Conservation (phyloP, 495 filamentous ascomycete species). For the Daldinia childiae region DNA sequence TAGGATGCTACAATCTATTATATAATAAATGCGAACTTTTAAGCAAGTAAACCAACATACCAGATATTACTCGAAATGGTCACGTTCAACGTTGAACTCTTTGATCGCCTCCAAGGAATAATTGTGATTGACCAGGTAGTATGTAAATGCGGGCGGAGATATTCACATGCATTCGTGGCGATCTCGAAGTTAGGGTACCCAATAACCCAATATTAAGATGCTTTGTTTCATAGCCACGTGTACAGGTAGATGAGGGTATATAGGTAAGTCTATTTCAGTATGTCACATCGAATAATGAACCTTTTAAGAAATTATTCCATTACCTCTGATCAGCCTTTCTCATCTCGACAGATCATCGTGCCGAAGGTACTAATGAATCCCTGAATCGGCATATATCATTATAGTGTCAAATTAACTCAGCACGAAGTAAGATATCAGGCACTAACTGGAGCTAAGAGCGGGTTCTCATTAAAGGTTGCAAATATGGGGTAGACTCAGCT, state of each 20-base stretch:
- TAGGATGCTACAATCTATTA: neutral
- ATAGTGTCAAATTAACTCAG: slow-evolving; percentile 16
- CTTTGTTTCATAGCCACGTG: slow-evolving; percentile 42
- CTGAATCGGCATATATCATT: slow-evolving; percentile 23
- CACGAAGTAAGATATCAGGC: slow-evolving; percentile 5
- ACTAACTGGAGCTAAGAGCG: slow-evolving; percentile 7
- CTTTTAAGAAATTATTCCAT: neutral
- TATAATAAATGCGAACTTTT: neutral
- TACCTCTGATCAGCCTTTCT: neutral
- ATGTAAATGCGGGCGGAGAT: slow-evolving; percentile 16
- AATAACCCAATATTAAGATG: slow-evolving; percentile 13
- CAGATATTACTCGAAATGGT: neutral
- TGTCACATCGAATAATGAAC: slow-evolving; percentile 15
- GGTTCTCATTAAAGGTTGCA: slow-evolving; percentile 19
- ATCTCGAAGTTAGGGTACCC: slow-evolving; percentile 5
- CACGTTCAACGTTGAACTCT: neutral
- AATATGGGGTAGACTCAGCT: neutral
- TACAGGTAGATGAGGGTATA: slow-evolving; percentile 26
- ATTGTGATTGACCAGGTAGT: neutral
- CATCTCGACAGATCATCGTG: slow-evolving; percentile 25
- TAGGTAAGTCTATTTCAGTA: neutral
- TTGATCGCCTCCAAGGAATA: slow-evolving; percentile 6
- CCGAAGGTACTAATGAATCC: slow-evolving; percentile 13
- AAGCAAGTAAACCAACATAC: neutral
- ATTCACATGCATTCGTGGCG: slow-evolving; percentile 32